Conservation (phyloP, 345 rosid species). For the Eucalyptus curtisii region DNA sequence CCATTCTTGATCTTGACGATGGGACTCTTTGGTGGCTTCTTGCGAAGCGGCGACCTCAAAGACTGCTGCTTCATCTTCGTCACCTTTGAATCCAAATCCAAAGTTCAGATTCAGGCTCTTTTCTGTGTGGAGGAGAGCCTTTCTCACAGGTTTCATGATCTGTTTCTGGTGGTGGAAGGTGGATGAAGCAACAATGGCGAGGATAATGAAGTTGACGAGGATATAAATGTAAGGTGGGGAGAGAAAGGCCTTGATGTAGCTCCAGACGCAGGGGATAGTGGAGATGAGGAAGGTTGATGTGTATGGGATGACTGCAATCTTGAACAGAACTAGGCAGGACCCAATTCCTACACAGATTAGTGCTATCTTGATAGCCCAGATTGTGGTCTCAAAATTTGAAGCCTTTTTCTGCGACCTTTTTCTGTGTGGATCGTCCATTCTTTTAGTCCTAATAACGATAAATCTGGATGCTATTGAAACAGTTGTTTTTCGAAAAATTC, state of each 20-base stretch:
- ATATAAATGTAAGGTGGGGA: slow-evolving; percentile 42
- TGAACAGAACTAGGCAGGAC: slow-evolving; percentile 18
- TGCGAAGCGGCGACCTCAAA: not conserved
- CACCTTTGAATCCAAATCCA: not conserved
- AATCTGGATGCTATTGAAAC: not conserved
- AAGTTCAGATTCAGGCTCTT: not conserved
- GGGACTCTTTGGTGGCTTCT: not conserved
- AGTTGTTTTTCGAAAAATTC: not conserved
- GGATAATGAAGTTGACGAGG: slow-evolving; percentile 31
- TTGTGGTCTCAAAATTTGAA: slow-evolving; percentile 1
- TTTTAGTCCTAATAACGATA: not conserved
- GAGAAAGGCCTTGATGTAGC: slow-evolving; percentile 9
- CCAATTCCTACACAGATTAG: slow-evolving; percentile 13
- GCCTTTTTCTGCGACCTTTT: not conserved
- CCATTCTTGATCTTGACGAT: not conserved
- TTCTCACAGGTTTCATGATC: not conserved
- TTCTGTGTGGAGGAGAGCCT: not conserved
- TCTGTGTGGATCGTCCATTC: slow-evolving; percentile 9
- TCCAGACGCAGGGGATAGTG: slow-evolving; percentile 11
- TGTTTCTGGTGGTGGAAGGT: not conserved
- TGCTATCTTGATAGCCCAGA: slow-evolving; percentile 15
- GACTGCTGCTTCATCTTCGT: not conserved
- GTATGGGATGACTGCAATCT: slow-evolving; percentile 19
- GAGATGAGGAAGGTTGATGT: slow-evolving; percentile 2
- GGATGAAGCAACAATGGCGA: slow-evolving; percentile 30